phyloP scores from a whole-genome alignment of 257 asterid genomes.

The Nicotiana benthamiana region DNA sequence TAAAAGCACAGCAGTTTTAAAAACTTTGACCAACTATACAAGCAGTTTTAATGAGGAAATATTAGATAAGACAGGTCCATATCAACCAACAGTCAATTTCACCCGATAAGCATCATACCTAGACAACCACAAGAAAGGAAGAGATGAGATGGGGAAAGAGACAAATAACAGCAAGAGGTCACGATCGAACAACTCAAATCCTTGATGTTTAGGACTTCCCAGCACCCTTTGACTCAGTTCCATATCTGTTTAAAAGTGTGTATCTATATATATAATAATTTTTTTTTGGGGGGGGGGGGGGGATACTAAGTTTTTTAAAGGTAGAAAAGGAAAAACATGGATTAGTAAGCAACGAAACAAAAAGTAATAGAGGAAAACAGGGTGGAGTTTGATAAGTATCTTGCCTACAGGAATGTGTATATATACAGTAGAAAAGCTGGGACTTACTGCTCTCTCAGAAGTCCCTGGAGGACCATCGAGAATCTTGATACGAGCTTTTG shows the following conservation, averaged over 20 bases:
- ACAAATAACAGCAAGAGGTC: background rate
- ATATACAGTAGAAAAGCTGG: slow-evolving; percentile 6
- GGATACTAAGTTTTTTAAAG: background rate
- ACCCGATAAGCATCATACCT: background rate
- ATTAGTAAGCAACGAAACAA: background rate
- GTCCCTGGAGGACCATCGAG: slow-evolving; percentile 98
- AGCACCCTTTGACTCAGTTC: background rate
- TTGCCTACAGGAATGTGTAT: background rate
- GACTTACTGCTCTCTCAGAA: slow-evolving; percentile 91
- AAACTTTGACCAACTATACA: background rate
- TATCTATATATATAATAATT: background rate
- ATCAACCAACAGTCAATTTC: background rate
- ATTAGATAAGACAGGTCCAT: background rate
- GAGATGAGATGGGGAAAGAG: background rate
- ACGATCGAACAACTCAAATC: no score
- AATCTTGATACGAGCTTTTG: slow-evolving; percentile 93
- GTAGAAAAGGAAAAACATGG: background rate
- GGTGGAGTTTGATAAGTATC: background rate
- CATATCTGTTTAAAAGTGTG: background rate
- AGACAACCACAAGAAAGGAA: background rate
- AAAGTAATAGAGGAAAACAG: background rate
- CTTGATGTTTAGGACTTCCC: background rate
- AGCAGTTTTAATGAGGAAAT: background rate
- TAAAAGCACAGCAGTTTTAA: background rate
- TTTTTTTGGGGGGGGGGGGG: background rate